Base-by-base conservation (phyloP, 2,329 filamentous ascomycete species). In the Colletotrichum abscissum region DNA sequence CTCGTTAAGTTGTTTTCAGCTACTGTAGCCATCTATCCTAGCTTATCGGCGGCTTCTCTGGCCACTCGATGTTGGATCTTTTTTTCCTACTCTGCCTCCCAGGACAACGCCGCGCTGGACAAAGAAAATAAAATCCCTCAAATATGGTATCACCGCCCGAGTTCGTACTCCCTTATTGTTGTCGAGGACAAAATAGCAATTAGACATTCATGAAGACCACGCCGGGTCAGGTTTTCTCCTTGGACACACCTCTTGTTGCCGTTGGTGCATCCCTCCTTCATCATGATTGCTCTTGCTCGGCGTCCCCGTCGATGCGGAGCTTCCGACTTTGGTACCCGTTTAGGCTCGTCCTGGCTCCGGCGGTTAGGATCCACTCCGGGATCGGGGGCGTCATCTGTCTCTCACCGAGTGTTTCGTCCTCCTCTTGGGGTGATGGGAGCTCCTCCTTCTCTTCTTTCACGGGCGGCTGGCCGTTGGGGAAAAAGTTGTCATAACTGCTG, bases 291-390 rank as follows among this genome's bases (percentile, higher is more conserved):
- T 76, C 78, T 69, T 80, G 67, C 19, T 67, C 64, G 76, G 8
- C 74, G 73, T 42, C 74, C 71, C 73, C 63, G 28, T 74, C 74
- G 58, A 72, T 22, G 19, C 66, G 78, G 78, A 77, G 78, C 79
- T 81, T 84, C 69, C 84, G 82, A 75, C 76, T 84, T 67, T 84
- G 82, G 74, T 88, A 88, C 19, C 83, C 84, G n/a, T 82, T 78
- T 76, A 89, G 80, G 77, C 86, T 90, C 30, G 84, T 84, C 69
- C 86, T 83, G 63, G 85, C 81, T n/a, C 88, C 87, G 0, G 88
- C 86, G 70, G 85, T 87, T 69, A 92, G 79, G 46, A 91, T 86
- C 86, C 89, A 92, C 7, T 90, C 89, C 0, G 90, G 90, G 54
- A 92, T 90, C 1, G 89, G 89, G 12, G 90, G 89, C 11, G 89